Conservation (phyloP, 371 early-diverging fungal genomes). For the Blyttiomyces sp. region DNA sequence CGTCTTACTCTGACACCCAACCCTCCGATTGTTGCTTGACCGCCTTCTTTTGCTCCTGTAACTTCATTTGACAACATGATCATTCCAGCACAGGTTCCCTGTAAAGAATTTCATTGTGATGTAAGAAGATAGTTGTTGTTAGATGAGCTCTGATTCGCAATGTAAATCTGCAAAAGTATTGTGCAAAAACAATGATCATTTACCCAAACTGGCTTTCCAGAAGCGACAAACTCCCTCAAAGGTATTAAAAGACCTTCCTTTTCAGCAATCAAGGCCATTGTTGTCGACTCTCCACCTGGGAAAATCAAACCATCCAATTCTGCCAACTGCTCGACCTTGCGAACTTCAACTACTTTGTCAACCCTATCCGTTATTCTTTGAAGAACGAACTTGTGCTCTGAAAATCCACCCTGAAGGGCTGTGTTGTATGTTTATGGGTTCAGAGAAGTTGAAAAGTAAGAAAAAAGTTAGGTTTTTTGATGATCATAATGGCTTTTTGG, state of each 20-base stretch:
- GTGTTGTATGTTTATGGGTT: neutral
- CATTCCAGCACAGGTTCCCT: constrained; percentile 96
- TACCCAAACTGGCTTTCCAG: constrained; percentile 76
- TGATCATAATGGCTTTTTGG: too few species aligned
- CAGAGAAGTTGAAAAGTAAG: too few species aligned
- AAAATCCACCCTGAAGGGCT: constrained; percentile 93
- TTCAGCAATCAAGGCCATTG: constrained; percentile 89
- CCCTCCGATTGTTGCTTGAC: constrained; percentile 80
- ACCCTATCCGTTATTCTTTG: constrained; percentile 48
- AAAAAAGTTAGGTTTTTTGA: too few species aligned
- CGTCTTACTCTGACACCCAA: constrained; percentile 80
- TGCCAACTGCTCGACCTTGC: constrained; percentile 59
- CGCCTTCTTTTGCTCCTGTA: constrained; percentile 72
- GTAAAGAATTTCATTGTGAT: neutral
- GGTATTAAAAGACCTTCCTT: too few species aligned
- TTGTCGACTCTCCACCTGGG: constrained; percentile 93
- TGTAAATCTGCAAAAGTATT: constrained; percentile 4
- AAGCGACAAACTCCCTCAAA: constrained; percentile 31
- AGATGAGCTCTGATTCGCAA: constrained; percentile 12
- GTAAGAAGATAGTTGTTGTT: neutral
- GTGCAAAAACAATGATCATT: neutral
- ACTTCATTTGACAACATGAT: constrained; percentile 83
- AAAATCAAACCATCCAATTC: constrained; percentile 83
- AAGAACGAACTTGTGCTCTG: constrained; percentile 84
- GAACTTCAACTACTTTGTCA: constrained; percentile 69